These are phyloP conservation scores for Tardiomyces depauwii DNA, from an alignment of 1,139 yeast genomes.

Conservation along the genomic window DNA sequence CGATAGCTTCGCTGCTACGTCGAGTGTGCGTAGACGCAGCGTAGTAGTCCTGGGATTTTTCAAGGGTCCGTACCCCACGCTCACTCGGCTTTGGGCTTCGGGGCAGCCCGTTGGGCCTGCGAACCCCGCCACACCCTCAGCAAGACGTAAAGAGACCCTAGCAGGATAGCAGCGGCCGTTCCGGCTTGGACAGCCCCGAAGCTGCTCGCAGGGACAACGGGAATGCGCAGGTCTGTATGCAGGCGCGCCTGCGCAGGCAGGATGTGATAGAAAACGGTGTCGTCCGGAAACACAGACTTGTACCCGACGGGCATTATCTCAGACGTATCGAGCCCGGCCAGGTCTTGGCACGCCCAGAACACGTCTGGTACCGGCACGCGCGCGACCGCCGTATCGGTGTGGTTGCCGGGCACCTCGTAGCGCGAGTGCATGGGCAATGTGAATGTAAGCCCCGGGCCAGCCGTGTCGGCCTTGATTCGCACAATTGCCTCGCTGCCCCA, in stretches of 20 bases:
- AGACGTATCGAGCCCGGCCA: constrained; percentile 22
- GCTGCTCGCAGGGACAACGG: constrained; percentile 6
- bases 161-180: constrained; percentile 13
- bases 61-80: no score
- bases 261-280: constrained; percentile 32
- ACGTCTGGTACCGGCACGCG: constrained; percentile 30
- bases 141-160: constrained; percentile 12
- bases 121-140: neutral
- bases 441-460: constrained; percentile 15
- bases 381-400: constrained; percentile 6
- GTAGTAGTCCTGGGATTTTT: no score
- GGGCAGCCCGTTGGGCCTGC: no score
- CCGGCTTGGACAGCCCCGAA: constrained; percentile 12
- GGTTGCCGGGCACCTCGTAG: constrained; percentile 30
- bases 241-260: constrained; percentile 4
- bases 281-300: constrained; percentile 34
- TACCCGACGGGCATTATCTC: constrained; percentile 30
- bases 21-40: no score
- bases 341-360: constrained; percentile 38
- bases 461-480: constrained; percentile 19
- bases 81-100: no score
- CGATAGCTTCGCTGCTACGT: no score
- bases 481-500: constrained; percentile 38
- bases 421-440: constrained; percentile 39
- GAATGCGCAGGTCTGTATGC: constrained; percentile 6